Evolutionary conservation across 768 basidiomycete genomes (phyloP).

Genomic region (Hortiboletus campestris): DNA sequence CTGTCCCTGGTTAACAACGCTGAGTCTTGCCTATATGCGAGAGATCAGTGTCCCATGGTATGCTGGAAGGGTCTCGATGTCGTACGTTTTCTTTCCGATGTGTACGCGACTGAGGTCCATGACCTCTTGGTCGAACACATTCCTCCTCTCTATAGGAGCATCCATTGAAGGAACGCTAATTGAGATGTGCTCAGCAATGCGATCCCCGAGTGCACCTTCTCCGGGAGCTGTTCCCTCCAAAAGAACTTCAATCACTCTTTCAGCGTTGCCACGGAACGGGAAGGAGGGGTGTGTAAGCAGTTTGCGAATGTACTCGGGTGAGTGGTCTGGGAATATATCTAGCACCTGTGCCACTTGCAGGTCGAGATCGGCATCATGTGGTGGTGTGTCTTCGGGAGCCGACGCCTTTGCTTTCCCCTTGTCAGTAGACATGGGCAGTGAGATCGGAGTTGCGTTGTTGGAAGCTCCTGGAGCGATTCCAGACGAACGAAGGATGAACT

Average conservation of each 20-base stretch:
- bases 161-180: neutral
- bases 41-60: conserved; percentile 5
- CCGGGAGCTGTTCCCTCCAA: conserved; percentile 68
- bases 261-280: conserved; percentile 52
- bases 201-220: conserved; percentile 27
- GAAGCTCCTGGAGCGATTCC: conserved; percentile 38
- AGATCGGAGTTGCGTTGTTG: conserved; percentile 31
- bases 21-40: conserved; percentile 42
- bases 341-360: conserved; percentile 65
- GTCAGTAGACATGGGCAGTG: conserved; percentile 9
- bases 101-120: conserved; percentile 62
- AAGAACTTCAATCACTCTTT: conserved; percentile 67
- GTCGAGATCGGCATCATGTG: conserved; percentile 47
- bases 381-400: conserved; percentile 10
- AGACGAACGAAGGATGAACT: conserved; percentile 61
- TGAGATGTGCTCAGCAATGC: neutral
- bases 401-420: conserved; percentile 45
- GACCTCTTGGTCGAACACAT: conserved; percentile 71
- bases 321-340: conserved; percentile 69
- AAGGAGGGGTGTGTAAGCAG: conserved; percentile 49
- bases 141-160: conserved; percentile 49
- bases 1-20: conserved; percentile 52
- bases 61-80: neutral
- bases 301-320: conserved; percentile 54
- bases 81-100: conserved; percentile 66